Evolutionary conservation across 2,329 filamentous ascomycete species (phyloP).

Genomic region (Emergomyces pasteurianus): DNA sequence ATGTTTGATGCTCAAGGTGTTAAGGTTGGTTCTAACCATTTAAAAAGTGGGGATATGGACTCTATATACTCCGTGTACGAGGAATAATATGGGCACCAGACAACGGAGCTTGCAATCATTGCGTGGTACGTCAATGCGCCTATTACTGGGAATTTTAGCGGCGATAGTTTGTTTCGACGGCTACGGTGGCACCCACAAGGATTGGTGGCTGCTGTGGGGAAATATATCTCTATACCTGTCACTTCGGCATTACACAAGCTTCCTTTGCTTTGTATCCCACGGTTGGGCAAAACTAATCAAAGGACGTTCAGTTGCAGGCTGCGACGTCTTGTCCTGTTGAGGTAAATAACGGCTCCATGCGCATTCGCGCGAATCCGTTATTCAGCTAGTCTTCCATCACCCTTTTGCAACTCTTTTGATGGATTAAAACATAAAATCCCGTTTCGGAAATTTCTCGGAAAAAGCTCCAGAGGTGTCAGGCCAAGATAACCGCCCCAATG

Average conservation of each 20-base stretch:
- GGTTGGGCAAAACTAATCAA: not conserved
- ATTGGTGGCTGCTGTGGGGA: not conserved
- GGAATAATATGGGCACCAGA: not conserved
- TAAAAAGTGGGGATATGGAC: not conserved
- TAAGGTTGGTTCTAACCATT: not conserved
- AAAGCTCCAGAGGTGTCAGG: not conserved
- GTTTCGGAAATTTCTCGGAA: not conserved
- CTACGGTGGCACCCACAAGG: not conserved
- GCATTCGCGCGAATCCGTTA: not conserved
- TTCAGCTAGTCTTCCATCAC: not conserved
- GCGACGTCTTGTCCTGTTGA: not conserved
- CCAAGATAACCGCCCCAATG: not conserved
- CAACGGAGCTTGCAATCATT: not conserved
- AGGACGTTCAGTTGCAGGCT: not conserved
- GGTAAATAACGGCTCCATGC: not conserved
- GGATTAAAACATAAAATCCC: not conserved
- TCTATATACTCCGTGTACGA: not conserved
- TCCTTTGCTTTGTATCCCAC: not conserved
- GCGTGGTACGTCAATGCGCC: not conserved
- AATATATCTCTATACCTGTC: not conserved
- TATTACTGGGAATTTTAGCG: not conserved
- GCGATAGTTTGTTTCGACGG: not conserved
- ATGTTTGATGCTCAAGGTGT: not conserved
- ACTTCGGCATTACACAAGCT: no score
- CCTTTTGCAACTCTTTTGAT: not conserved